A percentile compares a stretch with the other conserved stretches of the same genome.
These are phyloP conservation scores for Gilbertella persicaria DNA, from an alignment of 371 early-diverging fungal genomes.

Conservation along the genomic window DNA sequence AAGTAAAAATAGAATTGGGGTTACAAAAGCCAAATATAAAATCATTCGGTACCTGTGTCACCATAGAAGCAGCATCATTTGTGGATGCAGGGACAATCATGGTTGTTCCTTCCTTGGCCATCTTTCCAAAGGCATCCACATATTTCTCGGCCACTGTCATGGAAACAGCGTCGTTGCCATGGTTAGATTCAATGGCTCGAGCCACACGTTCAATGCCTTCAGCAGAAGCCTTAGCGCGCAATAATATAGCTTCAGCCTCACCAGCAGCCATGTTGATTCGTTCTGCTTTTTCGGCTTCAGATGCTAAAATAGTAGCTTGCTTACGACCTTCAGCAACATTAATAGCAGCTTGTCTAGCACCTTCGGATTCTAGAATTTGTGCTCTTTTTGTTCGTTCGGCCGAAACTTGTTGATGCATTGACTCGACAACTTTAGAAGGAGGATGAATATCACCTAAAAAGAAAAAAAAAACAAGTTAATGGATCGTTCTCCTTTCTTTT, in stretches of 20 bases:
- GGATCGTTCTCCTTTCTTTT: neutral
- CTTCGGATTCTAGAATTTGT: conserved; percentile 95
- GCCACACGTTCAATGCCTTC: conserved; percentile 81
- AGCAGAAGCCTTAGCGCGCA: conserved; percentile 86
- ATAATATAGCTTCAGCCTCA: conserved; percentile 89
- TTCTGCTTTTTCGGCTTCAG: conserved; percentile 89
- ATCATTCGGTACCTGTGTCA: conserved; percentile 69
- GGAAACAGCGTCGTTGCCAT: conserved; percentile 87
- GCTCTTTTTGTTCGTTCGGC: conserved; percentile 97
- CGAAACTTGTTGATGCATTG: conserved; percentile 97
- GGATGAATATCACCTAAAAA: conserved; percentile 90
- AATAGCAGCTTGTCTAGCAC: conserved; percentile 92
- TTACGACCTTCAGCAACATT: conserved; percentile 97
- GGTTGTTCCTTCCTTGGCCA: conserved; percentile 94
- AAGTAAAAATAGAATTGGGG: neutral
- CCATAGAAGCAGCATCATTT: conserved; percentile 82
- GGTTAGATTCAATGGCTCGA: conserved; percentile 67
- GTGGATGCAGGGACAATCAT: conserved; percentile 90
- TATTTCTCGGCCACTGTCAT: conserved; percentile 97
- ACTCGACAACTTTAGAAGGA: conserved; percentile 92
- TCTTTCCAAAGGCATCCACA: conserved; percentile 89
- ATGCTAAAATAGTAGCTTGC: conserved; percentile 90
- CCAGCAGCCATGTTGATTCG: conserved; percentile 89
- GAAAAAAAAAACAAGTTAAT: conserved; percentile 6
- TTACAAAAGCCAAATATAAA: too few species aligned